Base-by-base conservation (phyloP, 345 rosid species). In the Hibiscus tridactylites region DNA sequence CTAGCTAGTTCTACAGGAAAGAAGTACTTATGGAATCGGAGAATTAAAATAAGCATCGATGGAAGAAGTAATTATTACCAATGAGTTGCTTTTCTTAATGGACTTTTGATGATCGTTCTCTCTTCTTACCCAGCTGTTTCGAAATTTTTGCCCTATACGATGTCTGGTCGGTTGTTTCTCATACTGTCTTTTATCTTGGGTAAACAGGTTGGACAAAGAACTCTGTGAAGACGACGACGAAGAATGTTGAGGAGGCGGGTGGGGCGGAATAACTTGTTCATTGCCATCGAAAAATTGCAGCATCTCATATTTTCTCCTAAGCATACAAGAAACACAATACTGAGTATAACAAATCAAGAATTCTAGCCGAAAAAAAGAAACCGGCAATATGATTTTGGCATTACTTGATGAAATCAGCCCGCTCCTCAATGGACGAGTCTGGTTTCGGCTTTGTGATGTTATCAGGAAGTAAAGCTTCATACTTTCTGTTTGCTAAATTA, bases 51-150 rank as follows among this genome's bases (percentile, higher is more conserved):
- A 57, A 56, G 54, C 70, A 71, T 28, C 8, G 57, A 46, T 66
- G 21, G 6, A 47, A 13, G 11, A 15, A 47, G n/a, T 60, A 67
- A 46, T 57, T 81, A 59, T 76, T 90, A 95, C 99, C 91, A 78
- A 59, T 50, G 96, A 85, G 77, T 67, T 79, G 79, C 79, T 85
- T 88, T 92, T 95, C 85, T 87, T 95, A 31, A 85, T 16, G 35
- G 71, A 75, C 82, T 86, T 95, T 65, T 52, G 71, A 52, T 89
- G 19, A 44, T 65, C 96, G 3, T 82, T 17, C 9, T 94, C 97
- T 84, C 81, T 86, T 77, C 94, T 86, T 76, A 90, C 93, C 96
- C 97, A 85, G 85, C 96, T 92, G 82, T 89, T 92, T 68, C 97
- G 87, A 75, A 92, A 89, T 68, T 96, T 91, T 29, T 83, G 69